Base-by-base conservation (phyloP, 2,329 filamentous ascomycete genomes). In the Penicillium sp. region DNA sequence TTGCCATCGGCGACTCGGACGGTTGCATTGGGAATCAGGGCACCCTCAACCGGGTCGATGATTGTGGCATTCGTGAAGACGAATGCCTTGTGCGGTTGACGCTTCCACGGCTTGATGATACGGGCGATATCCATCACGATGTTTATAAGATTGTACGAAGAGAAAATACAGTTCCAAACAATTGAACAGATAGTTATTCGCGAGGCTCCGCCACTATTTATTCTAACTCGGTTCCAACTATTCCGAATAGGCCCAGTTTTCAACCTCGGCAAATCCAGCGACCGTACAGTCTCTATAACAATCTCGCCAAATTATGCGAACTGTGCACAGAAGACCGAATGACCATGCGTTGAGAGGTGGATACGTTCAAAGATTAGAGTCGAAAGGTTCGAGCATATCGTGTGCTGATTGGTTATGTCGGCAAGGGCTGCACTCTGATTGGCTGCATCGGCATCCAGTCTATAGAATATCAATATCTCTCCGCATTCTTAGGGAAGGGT, bases 71-170 rank as follows among this genome's bases (percentile, higher is more conserved):
- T 61, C 10, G 58, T 44, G 26, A 64, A 60, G 13, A 61, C 50
- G 10, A 58, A 33, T 1, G 33, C 44, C 43, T 51, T 54, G 19
- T 53, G 58, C 11, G 55, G 42, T 2, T 62, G 37, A n/a, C 56
- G 58, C 35, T 62, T 62, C 63, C 63, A 65, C 11, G 63, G 62
- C 37, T 61, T 65, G 45, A 65, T 62, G 13, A 58, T 35, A 31
- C 53, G 55, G 11, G 63, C 52, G 16, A 59, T 42, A 21, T 65
- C 59, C 62, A 64, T 65, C 3, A n/a, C 53, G 46, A n/a, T n/a
- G 14, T 13, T 35, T 3, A 9, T 29, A 9, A n/a, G 42, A 42
- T 11, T 13, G 1, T 21, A 9, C 10, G 2, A 13, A 4, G 19
- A 13, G 39, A 13, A 7, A 42, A 23, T 9, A 3, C 2, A 42